Evolutionary conservation across 805 yeast genomes (phyloP), one percentile per base, ranked within the genome.

Genomic region (Tetrapisispora nanseiensis): DNA sequence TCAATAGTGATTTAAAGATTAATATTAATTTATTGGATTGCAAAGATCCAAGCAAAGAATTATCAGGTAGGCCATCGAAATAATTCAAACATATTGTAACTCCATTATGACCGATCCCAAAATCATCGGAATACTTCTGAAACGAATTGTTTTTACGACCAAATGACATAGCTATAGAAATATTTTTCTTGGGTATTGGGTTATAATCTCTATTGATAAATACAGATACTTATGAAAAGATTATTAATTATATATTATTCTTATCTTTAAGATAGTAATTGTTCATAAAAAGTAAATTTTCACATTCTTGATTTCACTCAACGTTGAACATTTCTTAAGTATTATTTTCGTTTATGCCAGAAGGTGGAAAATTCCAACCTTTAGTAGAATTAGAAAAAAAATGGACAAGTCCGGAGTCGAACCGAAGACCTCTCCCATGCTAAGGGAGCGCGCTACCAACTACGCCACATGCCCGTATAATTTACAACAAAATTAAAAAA

Each of bases 31-130:
- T 57, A 33, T 55, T 51, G 4, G 57, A 59, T 10, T 66, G 64
- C 2, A 81, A 68, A 33, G 76, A 64, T 10, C 63, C 45, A 6
- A 80, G 51, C 11, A 65, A 51, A 36, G 71, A 71, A 8, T 83
- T 76, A 50, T 86, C 90, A 1, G 95, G 95, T 5, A 80, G 60
- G 3, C 92, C 94, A 12, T 82, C 77, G 47, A 86, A 73, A 59
- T 84, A 87, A 55, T 80, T 80, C 42, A 86, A 61, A 1, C 94
- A 76, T 0, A 83, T 79, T 37, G 74, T 78, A 45, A 62, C 65
- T 22, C 71, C 71, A 40, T 63, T 64, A 45, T 61, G 61, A 2
- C 73, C 73, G 8, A 68, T 46, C 2, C 68, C 68, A 31, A 45
- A 51, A 46, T 59, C 62, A 37, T 51, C 51, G 13, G 49, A 40